Conservation (phyloP, 495 filamentous ascomycete genomes). For the Neurospora sp. region DNA sequence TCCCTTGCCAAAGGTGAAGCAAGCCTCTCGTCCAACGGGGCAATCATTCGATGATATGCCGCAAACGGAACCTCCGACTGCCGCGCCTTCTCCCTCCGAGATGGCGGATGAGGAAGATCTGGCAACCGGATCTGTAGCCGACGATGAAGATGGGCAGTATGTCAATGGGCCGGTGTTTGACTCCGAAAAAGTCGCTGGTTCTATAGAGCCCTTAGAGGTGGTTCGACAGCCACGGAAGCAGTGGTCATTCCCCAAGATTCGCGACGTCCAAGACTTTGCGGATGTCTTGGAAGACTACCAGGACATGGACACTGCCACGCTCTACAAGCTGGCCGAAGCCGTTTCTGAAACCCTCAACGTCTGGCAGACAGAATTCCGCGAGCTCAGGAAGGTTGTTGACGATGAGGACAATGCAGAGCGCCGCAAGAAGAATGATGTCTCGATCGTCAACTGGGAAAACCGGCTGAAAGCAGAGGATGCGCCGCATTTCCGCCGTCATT, state of each 20-base stretch:
- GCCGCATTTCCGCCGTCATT: constrained; percentile 16
- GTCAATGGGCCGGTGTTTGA: constrained; percentile 1
- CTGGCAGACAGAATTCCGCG: constrained; percentile 57
- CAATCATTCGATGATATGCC: neutral
- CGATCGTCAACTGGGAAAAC: constrained; percentile 25
- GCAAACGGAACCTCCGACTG: constrained; percentile 6
- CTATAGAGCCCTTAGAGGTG: constrained; percentile 16
- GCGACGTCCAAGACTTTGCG: constrained; percentile 25
- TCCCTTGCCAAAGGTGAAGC: neutral
- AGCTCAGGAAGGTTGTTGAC: constrained; percentile 47
- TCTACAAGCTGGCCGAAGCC: constrained; percentile 45
- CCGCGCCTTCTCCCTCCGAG: constrained; percentile 17
- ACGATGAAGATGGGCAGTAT: constrained; percentile 14
- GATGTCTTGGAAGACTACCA: constrained; percentile 25
- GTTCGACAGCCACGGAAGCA: constrained; percentile 13
- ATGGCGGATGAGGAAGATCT: constrained; percentile 10
- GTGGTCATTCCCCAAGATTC: constrained; percentile 26
- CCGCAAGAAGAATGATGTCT: constrained; percentile 28
- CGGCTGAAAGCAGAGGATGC: constrained; percentile 23
- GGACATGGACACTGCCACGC: constrained; percentile 32
- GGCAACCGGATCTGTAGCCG: constrained; percentile 9
- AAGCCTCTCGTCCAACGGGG: constrained; percentile 1
- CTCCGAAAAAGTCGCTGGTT: constrained; percentile 6
- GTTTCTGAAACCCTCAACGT: constrained; percentile 41
- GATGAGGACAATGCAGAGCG: constrained; percentile 37